Percentiles rank a stretch among this genome's conserved stretches.
These are phyloP conservation scores for Tetracladium marchalianum DNA, from an alignment of 495 filamentous ascomycete genomes.

Conservation along the genomic window DNA sequence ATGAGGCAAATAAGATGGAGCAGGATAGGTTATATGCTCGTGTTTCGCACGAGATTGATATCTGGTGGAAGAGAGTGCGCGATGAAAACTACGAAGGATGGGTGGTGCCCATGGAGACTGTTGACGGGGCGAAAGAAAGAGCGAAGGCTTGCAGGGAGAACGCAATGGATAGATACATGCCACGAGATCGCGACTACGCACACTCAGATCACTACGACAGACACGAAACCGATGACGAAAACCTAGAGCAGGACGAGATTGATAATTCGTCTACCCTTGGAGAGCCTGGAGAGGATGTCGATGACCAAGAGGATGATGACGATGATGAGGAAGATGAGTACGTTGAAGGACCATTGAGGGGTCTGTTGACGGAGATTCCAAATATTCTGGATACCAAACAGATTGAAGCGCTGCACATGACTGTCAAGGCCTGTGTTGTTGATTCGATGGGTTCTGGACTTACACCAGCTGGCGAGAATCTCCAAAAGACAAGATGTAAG, in stretches of 20 bases:
- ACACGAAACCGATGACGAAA: conserved; percentile 7
- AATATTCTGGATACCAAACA: conserved; percentile 85
- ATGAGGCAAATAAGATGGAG: conserved; percentile 30
- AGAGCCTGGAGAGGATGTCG: conserved; percentile 36
- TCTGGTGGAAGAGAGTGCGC: conserved; percentile 44
- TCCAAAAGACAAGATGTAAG: conserved; percentile 78
- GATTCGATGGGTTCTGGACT: conserved; percentile 48
- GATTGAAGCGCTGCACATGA: conserved; percentile 92
- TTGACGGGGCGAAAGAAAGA: conserved; percentile 38
- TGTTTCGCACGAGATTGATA: conserved; percentile 46
- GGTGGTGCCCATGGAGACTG: conserved; percentile 39
- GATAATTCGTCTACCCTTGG: conserved; percentile 43
- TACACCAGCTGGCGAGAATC: conserved; percentile 52
- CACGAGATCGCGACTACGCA: conserved; percentile 20
- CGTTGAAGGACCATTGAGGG: conserved; percentile 75
- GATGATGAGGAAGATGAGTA: conserved; percentile 72
- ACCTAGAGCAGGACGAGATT: conserved; percentile 50
- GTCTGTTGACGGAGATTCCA: conserved; percentile 85
- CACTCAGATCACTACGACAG: conserved; percentile 58
- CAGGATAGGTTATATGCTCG: conserved; percentile 41
- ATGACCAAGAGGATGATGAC: conserved; percentile 65
- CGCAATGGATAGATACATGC: conserved; percentile 34
- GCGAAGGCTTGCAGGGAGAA: conserved; percentile 38
- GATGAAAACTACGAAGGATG: conserved; percentile 43
- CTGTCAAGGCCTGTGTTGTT: conserved; percentile 81